Percentiles rank a stretch among this genome's conserved stretches.
Conservation (phyloP, 805 yeast genomes). For the Schwanniomyces pseudopolymorphus region DNA sequence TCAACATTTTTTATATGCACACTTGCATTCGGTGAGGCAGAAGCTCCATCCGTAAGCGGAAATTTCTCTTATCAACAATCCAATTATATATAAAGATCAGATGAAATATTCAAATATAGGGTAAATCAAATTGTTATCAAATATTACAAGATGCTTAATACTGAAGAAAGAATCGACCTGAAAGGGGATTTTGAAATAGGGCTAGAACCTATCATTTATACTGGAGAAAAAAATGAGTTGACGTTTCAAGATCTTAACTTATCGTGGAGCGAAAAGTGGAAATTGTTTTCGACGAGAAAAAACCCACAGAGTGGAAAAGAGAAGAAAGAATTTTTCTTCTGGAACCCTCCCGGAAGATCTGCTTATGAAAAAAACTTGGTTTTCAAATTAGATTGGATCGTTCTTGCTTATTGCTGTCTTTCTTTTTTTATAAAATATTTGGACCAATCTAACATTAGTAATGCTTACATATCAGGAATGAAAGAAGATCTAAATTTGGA, state of each 20-base stretch:
- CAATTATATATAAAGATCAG: background rate
- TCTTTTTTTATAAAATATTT: too few relatives aligned
- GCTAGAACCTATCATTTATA: background rate
- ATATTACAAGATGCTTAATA: background rate
- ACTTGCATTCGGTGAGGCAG: background rate
- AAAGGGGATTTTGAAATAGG: background rate
- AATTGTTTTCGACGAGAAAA: slow-evolving; percentile 2
- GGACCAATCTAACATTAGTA: too few relatives aligned
- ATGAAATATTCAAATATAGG: background rate
- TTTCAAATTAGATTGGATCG: too few relatives aligned
- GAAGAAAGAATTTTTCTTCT: background rate
- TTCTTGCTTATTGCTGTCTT: too few relatives aligned
- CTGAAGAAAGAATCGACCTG: background rate
- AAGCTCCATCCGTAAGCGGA: background rate
- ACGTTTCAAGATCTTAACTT: background rate
- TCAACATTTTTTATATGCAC: background rate
- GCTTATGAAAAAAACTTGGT: background rate
- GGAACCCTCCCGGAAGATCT: slow-evolving; percentile 1
- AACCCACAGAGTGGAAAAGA: background rate
- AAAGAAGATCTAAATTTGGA: too few relatives aligned
- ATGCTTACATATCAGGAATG: too few relatives aligned
- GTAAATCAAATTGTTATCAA: background rate
- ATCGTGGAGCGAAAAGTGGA: background rate
- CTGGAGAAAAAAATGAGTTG: background rate
- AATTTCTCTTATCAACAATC: background rate